Conservation (phyloP, 2,329 filamentous ascomycete genomes). For the Alternaria viburni region DNA sequence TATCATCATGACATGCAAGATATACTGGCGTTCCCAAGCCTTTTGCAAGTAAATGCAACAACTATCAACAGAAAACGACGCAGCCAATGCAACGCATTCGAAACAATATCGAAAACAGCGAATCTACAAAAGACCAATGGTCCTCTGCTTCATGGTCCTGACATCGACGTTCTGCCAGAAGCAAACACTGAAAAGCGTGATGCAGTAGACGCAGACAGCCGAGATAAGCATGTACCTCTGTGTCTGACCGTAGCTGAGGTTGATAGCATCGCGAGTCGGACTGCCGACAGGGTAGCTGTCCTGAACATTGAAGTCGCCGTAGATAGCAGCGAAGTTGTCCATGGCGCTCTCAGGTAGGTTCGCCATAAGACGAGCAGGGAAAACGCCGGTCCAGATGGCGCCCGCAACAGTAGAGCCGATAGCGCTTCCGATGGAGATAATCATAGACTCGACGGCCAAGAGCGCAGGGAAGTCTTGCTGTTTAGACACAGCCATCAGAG, state of each 20-base stretch:
- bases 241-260: conserved; percentile 44
- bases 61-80: not conserved
- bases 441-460: conserved; percentile 61
- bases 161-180: conserved; percentile 42
- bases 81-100: not conserved
- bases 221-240: conserved; percentile 49
- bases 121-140: conserved; percentile 37
- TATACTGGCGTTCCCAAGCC: not conserved
- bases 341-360: conserved; percentile 55
- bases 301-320: conserved; percentile 61
- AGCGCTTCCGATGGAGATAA: conserved; percentile 61
- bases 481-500: conserved; percentile 42
- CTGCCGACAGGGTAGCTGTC: conserved; percentile 59
- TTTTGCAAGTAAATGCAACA: not conserved
- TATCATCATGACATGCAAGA: not conserved
- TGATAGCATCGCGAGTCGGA: conserved; percentile 54
- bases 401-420: conserved; percentile 62
- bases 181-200: conserved; percentile 30
- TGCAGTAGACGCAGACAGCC: conserved; percentile 37
- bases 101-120: not conserved
- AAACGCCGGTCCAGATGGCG: conserved; percentile 69
- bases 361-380: conserved; percentile 57
- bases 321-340: conserved; percentile 51
- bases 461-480: conserved; percentile 43
- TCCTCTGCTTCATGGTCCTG: conserved; percentile 42